Conservation (phyloP, 73 alveolate genomes). For the Paramecium pentaurelia region DNA sequence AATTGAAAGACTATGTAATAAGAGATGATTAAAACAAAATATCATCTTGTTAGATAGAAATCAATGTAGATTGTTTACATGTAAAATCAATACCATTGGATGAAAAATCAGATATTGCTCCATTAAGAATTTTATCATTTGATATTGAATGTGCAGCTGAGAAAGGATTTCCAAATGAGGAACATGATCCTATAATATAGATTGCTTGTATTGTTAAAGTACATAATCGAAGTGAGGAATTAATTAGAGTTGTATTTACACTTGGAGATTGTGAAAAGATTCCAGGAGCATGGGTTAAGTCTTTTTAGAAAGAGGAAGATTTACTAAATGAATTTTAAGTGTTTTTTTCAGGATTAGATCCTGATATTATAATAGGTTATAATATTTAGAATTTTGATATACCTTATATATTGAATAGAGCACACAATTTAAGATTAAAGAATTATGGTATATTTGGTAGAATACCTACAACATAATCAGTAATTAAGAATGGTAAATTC, state of each 20-base stretch:
- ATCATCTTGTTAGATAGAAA: conserved; percentile 93
- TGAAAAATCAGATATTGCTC: conserved; percentile 96
- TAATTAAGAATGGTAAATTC: conserved; percentile 84
- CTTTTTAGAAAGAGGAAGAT: conserved; percentile 90
- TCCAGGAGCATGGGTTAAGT: conserved; percentile 95
- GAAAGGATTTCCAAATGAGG: conserved; percentile 60
- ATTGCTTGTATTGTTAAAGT: conserved; percentile 94
- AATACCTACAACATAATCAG: conserved; percentile 64
- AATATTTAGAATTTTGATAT: conserved; percentile 98
- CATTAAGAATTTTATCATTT: conserved; percentile 96
- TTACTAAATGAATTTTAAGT: conserved; percentile 92
- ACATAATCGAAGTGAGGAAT: conserved; percentile 89
- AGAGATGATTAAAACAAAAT: conserved; percentile 48
- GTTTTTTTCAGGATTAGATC: conserved; percentile 92
- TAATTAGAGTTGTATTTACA: conserved; percentile 96
- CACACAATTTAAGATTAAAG: conserved; percentile 74
- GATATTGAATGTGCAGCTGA: conserved; percentile 97
- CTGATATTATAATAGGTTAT: conserved; percentile 99
- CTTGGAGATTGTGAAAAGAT: conserved; percentile 94
- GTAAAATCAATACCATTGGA: conserved; percentile 78
- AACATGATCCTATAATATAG: conserved; percentile 85
- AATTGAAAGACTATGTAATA: conserved; percentile 51
- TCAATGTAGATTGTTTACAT: conserved; percentile 85
- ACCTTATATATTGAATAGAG: conserved; percentile 92
- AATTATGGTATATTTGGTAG: conserved; percentile 86